Conservation (phyloP, 331 rosid species). For the Malus hybrid region DNA sequence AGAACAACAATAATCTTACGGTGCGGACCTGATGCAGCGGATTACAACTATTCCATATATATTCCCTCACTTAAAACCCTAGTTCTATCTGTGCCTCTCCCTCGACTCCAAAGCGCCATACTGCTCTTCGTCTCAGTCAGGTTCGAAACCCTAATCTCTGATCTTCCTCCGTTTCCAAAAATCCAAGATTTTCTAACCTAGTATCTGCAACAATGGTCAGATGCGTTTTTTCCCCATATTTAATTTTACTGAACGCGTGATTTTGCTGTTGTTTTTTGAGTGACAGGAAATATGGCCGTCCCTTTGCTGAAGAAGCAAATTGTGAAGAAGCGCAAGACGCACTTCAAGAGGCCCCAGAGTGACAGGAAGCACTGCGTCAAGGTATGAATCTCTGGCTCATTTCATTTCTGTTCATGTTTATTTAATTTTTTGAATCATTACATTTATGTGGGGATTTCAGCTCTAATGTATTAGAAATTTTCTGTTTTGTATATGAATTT, state of each 20-base stretch:
- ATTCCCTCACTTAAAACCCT: slow-evolving; percentile 4
- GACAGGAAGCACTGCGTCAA: slow-evolving; percentile 68
- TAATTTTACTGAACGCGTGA: neutral
- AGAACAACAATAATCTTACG: neutral
- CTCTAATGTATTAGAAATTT: neutral
- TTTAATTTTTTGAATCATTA: neutral
- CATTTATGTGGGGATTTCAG: neutral
- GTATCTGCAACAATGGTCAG: neutral
- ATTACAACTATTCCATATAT: neutral
- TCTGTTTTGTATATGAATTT: neutral
- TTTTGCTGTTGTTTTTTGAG: neutral
- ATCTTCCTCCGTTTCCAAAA: neutral
- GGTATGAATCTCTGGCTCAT: slow-evolving; percentile 19
- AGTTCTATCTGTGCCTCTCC: neutral
- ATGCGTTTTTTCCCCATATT: neutral
- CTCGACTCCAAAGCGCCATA: neutral
- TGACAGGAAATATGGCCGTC: slow-evolving; percentile 41
- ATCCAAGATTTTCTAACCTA: neutral
- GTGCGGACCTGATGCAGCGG: neutral
- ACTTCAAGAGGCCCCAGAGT: slow-evolving; percentile 67
- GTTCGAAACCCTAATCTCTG: neutral
- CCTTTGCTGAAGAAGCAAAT: slow-evolving; percentile 62
- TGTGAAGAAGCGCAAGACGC: slow-evolving; percentile 70
- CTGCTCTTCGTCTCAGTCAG: neutral
- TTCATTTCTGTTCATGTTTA: neutral